Evolutionary conservation across 2,329 filamentous ascomycete genomes (phyloP).

Genomic region (Diaporthe australafricana): DNA sequence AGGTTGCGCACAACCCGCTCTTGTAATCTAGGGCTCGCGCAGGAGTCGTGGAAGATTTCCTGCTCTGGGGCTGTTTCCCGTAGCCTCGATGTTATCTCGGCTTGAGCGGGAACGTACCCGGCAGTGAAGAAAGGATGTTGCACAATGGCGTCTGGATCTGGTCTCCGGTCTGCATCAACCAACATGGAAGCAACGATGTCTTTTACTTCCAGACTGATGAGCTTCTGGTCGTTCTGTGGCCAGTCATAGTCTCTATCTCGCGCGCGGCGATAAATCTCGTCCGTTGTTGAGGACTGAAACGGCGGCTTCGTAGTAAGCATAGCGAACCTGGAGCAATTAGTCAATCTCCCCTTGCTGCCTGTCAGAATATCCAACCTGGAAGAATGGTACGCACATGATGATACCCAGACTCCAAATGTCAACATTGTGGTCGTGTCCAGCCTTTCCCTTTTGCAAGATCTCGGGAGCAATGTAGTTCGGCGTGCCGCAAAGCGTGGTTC

Average conservation of each 20-base stretch:
- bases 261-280: conserved; percentile 84
- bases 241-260: conserved; percentile 82
- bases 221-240: conserved; percentile 76
- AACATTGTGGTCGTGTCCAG: conserved; percentile 96
- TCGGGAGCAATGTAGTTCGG: conserved; percentile 99
- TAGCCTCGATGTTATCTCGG: conserved; percentile 69
- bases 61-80: conserved; percentile 68
- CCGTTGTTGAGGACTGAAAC: conserved; percentile 91
- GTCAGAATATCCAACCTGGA: background rate
- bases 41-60: conserved; percentile 67
- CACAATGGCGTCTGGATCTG: conserved; percentile 81
- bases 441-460: conserved; percentile 92
- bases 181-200: conserved; percentile 82
- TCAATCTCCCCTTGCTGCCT: background rate
- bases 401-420: conserved; percentile 99
- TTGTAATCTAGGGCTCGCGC: conserved; percentile 58
- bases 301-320: conserved; percentile 97
- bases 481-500: conserved; percentile 95
- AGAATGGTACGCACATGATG: conserved; percentile 76
- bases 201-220: conserved; percentile 80
- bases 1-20: conserved; percentile 63
- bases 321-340: conserved; percentile 75
- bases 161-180: conserved; percentile 79
- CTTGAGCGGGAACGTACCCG: conserved; percentile 75
- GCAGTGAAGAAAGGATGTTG: conserved; percentile 83